phyloP scores from a whole-genome alignment of 73 alveolate genomes.

The Breviolum minutum region DNA sequence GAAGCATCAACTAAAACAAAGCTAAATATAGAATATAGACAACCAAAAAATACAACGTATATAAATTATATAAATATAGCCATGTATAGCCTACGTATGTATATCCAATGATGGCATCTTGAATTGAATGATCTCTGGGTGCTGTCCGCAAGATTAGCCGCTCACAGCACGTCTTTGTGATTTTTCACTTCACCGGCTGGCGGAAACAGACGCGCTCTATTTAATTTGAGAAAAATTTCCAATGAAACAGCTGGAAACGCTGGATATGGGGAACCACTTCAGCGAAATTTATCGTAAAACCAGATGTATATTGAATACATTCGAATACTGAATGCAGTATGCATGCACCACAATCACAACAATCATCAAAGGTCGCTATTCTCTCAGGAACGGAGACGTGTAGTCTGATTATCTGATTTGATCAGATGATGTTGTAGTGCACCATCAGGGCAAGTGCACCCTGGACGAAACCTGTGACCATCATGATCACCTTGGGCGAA shows the following conservation, averaged over 20 bases:
- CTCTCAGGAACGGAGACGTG: no score
- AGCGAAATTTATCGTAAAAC: no score
- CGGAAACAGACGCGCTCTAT: neutral
- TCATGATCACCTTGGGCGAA: conserved; percentile 67
- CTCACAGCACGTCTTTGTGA: conserved; percentile 25
- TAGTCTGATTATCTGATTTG: neutral
- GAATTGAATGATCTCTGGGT: neutral
- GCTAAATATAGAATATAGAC: no score
- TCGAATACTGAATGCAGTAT: neutral
- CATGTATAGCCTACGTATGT: no score
- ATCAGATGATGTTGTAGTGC: conserved; percentile 85
- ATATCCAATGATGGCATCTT: neutral
- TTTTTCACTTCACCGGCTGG: conserved; percentile 23
- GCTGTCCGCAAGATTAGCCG: neutral
- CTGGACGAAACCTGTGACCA: conserved; percentile 93
- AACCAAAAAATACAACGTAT: no score
- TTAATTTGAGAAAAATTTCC: neutral
- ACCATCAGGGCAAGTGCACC: conserved; percentile 76
- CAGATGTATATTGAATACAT: neutral
- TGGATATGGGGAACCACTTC: neutral
- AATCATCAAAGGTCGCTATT: neutral
- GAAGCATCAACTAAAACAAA: no score
- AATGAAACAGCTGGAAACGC: conserved; percentile 4
- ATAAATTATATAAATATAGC: no score
- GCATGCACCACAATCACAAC: neutral